phyloP scores from a whole-genome alignment of 2,329 filamentous ascomycete species.

The Cladosporium cucumerinum region DNA sequence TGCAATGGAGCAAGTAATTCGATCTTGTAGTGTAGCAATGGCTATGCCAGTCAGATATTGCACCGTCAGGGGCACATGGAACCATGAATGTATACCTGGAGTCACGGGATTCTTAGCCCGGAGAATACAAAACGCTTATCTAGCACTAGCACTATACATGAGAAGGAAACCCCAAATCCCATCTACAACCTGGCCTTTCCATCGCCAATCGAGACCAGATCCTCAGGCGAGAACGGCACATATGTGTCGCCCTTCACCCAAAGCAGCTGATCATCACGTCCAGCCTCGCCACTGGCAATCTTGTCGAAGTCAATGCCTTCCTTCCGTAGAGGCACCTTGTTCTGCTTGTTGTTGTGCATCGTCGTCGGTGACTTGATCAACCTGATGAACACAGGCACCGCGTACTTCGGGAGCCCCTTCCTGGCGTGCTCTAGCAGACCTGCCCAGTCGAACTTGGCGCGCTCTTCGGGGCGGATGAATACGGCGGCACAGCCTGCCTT shows the following conservation, averaged over 20 bases:
- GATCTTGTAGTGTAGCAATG: neutral
- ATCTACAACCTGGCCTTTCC: slow-evolving; percentile 17
- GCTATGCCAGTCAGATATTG: neutral
- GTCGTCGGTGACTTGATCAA: slow-evolving; percentile 55
- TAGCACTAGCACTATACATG: neutral
- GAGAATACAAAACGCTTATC: neutral
- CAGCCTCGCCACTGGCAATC: slow-evolving; percentile 45
- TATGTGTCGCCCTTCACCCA: slow-evolving; percentile 55
- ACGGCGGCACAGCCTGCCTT: slow-evolving; percentile 57
- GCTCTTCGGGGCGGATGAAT: slow-evolving; percentile 51
- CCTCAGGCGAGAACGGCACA: slow-evolving; percentile 54
- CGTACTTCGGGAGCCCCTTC: slow-evolving; percentile 65
- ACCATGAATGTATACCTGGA: neutral
- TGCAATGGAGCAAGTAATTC: neutral
- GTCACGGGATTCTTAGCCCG: neutral
- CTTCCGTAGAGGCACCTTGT: slow-evolving; percentile 80
- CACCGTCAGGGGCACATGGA: neutral
- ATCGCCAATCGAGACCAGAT: slow-evolving; percentile 32
- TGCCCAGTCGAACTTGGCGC: slow-evolving; percentile 55
- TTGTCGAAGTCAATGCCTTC: slow-evolving; percentile 93
- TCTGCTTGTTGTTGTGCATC: slow-evolving; percentile 77
- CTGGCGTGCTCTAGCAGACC: slow-evolving; percentile 58
- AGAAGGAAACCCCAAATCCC: neutral
- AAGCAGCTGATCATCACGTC: slow-evolving; percentile 45
- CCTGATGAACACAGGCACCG: slow-evolving; percentile 70